Conservation (phyloP, 2,329 filamentous ascomycete genomes). For the Ophiostoma pallidulum region DNA sequence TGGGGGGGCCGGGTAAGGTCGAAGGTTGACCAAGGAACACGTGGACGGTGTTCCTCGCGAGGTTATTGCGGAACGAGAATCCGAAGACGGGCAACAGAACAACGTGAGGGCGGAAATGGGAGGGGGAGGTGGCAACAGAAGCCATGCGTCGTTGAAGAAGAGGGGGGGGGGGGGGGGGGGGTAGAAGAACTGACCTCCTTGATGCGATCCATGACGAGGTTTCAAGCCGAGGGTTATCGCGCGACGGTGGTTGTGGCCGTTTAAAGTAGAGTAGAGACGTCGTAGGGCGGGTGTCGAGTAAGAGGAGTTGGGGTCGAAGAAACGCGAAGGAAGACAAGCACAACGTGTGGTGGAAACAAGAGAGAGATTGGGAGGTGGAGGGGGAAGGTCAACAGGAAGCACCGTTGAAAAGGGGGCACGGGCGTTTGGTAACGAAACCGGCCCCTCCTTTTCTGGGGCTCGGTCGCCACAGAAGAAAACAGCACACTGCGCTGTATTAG, state of each 20-base stretch:
- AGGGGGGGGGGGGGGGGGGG: neutral
- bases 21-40: no score
- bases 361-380: no score
- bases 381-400: neutral
- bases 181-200: conserved; percentile 60
- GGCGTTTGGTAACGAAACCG: neutral
- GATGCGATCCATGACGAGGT: conserved; percentile 68
- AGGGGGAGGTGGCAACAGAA: no score
- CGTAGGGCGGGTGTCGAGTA: no score
- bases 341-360: neutral
- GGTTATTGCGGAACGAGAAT: no score
- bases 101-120: no score
- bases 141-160: no score
- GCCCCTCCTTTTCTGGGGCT: conserved; percentile 13
- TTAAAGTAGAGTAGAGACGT: no score
- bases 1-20: no score
- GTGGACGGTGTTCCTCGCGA: no score
- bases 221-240: neutral
- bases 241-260: neutral
- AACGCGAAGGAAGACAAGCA: neutral
- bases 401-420: conserved; percentile 5
- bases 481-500: conserved; percentile 4
- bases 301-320: no score
- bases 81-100: no score
- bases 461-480: conserved; percentile 1